Evolutionary conservation across 345 rosid species (phyloP).

Genomic region (Lepidium aucheri): DNA sequence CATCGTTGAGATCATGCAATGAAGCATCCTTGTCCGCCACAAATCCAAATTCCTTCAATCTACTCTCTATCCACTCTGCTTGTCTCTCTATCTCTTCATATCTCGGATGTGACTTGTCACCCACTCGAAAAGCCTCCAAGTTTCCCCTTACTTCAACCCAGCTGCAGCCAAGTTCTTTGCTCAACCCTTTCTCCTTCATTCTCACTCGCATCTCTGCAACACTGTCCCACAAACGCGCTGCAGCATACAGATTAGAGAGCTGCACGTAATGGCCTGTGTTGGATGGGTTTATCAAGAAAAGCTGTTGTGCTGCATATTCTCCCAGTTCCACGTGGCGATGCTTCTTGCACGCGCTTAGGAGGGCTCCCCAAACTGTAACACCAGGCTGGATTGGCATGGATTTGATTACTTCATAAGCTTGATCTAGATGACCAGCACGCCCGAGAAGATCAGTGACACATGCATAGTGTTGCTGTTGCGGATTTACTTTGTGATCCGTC

Average conservation of each 20-base stretch:
- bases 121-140: constrained; percentile 47
- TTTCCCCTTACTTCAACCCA: constrained; percentile 50
- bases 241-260: constrained; percentile 72
- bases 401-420: constrained; percentile 48
- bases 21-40: constrained; percentile 39
- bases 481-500: constrained; percentile 44
- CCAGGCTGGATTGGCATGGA: constrained; percentile 58
- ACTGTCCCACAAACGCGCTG: constrained; percentile 46
- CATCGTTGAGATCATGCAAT: constrained; percentile 49
- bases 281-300: constrained; percentile 49
- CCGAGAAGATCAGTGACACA: constrained; percentile 70
- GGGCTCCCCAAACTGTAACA: constrained; percentile 60
- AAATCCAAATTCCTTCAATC: constrained; percentile 52
- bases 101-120: constrained; percentile 53
- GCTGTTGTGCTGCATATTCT: constrained; percentile 56
- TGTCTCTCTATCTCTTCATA: constrained; percentile 38
- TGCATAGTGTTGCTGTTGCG: constrained; percentile 62
- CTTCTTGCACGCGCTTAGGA: constrained; percentile 59
- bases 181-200: constrained; percentile 57
- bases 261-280: constrained; percentile 64
- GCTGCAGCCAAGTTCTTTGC: constrained; percentile 55
- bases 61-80: constrained; percentile 42
- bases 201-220: constrained; percentile 41
- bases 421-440: constrained; percentile 49
- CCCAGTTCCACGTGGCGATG: constrained; percentile 51